Percentiles rank a stretch among this genome's conserved stretches.
Evolutionary conservation across 192 early-diverging fungal species (phyloP).

Genomic region (Coemansia sp.): DNA sequence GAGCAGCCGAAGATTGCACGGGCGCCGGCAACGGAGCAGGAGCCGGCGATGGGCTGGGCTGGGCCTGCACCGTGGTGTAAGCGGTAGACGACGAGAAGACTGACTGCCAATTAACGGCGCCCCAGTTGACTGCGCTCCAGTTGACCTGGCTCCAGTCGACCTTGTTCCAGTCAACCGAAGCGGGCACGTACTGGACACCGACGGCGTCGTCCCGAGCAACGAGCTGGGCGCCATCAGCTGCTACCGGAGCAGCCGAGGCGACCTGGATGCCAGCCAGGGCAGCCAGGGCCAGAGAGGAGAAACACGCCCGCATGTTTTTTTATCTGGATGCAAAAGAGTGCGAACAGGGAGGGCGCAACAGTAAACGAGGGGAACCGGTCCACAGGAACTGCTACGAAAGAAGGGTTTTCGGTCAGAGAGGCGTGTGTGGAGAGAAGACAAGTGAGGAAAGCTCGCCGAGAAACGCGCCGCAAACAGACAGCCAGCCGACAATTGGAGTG

Average conservation of each 20-base stretch:
- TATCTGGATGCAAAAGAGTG: background rate
- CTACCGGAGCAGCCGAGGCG: constrained; percentile 4
- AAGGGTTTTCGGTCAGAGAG: background rate
- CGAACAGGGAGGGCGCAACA: background rate
- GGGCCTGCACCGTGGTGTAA: background rate
- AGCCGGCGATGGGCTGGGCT: background rate
- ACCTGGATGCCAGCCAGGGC: constrained; percentile 6
- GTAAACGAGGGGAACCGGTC: background rate
- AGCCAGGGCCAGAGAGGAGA: background rate
- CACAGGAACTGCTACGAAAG: background rate
- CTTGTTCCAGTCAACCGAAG: constrained; percentile 18
- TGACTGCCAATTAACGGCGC: constrained; percentile 18
- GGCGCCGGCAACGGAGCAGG: background rate
- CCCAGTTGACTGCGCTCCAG: constrained; percentile 22
- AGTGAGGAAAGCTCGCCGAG: too few relatives aligned
- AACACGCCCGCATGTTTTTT: constrained; percentile 11
- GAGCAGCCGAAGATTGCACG: background rate
- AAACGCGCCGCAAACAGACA: too few relatives aligned
- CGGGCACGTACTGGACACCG: constrained; percentile 19
- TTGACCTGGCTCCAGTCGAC: constrained; percentile 25
- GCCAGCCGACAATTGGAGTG: background rate
- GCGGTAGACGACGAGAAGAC: constrained; percentile 11
- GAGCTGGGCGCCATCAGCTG: background rate
- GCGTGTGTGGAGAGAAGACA: background rate
- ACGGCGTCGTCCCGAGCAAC: constrained; percentile 6